Evolutionary conservation across 202 grass and related monocot genomes (phyloP), one percentile per base, ranked within the genome.

Genomic region (Miscanthus sacchariflorus): DNA sequence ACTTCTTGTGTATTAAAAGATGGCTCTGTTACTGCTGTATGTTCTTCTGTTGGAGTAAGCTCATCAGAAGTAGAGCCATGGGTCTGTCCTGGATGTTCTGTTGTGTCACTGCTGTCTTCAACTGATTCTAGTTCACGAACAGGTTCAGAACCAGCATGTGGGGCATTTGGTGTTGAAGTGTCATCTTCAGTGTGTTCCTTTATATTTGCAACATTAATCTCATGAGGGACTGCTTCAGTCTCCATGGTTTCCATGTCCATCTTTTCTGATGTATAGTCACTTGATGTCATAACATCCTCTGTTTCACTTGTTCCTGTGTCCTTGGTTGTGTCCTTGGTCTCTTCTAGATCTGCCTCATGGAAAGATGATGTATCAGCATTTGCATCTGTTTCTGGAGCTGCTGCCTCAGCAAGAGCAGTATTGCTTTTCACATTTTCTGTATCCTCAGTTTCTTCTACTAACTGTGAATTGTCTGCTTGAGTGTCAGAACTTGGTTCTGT

Each of bases 381-480:
- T 58, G 72, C 24, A 58, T 59, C 24, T 65, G 23, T 73, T 82
- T 70, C 45, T 27, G 33, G 72, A 86, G 52, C 87, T 79, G 8
- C 35, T 15, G 52, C 54, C 58, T 78, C 56, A 77, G 42, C 52
- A 91, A 58, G 33, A 72, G 24, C 43, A 78, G 23, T 68, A 82
- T 50, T 72, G 35, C 43, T 84, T 68, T 68, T 78, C 14, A 82
- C 44, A 78, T 79, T 18, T 86, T 86, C 52, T 66, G n/a, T 72
- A 14, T 84, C 90, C 69, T 91, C 28, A 17, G 10, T 88, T 72
- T 77, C 72, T 77, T 33, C 58, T 85, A 42, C 24, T 76, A 66
- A 77, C 80, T 81, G 64, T 87, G 23, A 33, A 87, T 67, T 86
- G 12, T 81, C 86, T 82, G 17, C 71, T 85, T 81, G 64, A 72